phyloP scores from a whole-genome alignment of 768 basidiomycete genomes.

The Fomitopsis serialis region DNA sequence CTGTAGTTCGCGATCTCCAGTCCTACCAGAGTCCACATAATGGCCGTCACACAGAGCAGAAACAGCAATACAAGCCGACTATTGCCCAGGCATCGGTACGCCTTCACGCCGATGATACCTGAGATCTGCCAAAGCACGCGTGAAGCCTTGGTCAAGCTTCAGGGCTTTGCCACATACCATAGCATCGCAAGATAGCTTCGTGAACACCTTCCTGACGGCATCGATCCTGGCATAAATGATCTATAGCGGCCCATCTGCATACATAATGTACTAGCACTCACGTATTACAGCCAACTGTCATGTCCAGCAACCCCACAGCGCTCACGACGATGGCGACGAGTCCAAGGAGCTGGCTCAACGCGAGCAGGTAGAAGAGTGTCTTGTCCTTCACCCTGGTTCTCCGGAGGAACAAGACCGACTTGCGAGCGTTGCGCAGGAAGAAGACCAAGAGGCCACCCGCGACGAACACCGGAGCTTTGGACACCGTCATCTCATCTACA shows the following conservation, averaged over 20 bases:
- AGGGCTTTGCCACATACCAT: constrained; percentile 12
- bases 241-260: not conserved
- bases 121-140: constrained; percentile 38
- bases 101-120: constrained; percentile 61
- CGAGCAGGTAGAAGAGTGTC: constrained; percentile 50
- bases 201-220: constrained; percentile 10
- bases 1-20: constrained; percentile 35
- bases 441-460: constrained; percentile 44
- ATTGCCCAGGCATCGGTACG: constrained; percentile 58
- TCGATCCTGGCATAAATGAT: constrained; percentile 5
- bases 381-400: constrained; percentile 54
- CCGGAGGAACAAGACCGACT: constrained; percentile 46
- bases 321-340: constrained; percentile 37
- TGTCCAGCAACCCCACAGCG: constrained; percentile 42
- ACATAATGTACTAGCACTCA: constrained; percentile 40
- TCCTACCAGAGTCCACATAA: constrained; percentile 35
- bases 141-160: not conserved
- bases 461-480: constrained; percentile 41
- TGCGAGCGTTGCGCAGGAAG: constrained; percentile 48
- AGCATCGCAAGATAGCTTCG: constrained; percentile 15
- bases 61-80: constrained; percentile 46
- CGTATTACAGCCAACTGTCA: constrained; percentile 39
- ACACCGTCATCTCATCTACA: constrained; percentile 34
- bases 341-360: constrained; percentile 50
- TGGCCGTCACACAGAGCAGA: constrained; percentile 37